A percentile compares a stretch with the other conserved stretches of the same genome.
Evolutionary conservation across 176 grass and related monocot species (phyloP).

Genomic region (Eleusine indica): DNA sequence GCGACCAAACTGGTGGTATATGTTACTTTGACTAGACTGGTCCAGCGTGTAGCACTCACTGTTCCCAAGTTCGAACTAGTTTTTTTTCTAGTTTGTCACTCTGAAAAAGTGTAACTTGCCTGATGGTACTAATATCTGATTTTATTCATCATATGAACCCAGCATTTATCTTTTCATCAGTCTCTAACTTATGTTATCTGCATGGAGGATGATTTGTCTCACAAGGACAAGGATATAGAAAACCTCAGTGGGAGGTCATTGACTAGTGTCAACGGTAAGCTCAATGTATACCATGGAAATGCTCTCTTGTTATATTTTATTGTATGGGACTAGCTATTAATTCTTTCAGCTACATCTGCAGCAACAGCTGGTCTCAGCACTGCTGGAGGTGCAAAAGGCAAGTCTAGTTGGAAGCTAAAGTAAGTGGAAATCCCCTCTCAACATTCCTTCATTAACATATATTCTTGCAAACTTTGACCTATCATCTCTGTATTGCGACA

Average conservation of each 20-base stretch:
- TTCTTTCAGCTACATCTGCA: constrained; percentile 36
- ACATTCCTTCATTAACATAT: neutral
- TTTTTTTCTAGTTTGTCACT: neutral
- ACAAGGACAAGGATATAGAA: constrained; percentile 64
- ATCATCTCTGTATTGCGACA: constrained; percentile 27
- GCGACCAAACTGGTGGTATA: neutral
- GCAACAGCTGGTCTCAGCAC: constrained; percentile 29
- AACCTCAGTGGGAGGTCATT: constrained; percentile 52
- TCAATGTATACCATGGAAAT: constrained; percentile 28
- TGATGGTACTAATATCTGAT: neutral
- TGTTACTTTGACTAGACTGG: neutral
- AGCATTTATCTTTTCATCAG: neutral
- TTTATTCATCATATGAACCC: neutral
- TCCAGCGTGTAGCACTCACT: neutral
- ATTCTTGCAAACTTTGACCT: constrained; percentile 16
- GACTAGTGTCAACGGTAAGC: constrained; percentile 54
- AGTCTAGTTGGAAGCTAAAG: constrained; percentile 91
- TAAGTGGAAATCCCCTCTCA: constrained; percentile 25
- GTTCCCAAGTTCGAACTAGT: neutral
- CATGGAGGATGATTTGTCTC: constrained; percentile 43
- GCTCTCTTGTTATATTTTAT: neutral
- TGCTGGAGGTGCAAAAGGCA: constrained; percentile 46
- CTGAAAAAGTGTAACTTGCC: neutral
- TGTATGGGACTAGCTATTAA: neutral
- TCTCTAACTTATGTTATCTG: neutral